Conservation (phyloP, 495 filamentous ascomycete species). For the Penicillium steckii region DNA sequence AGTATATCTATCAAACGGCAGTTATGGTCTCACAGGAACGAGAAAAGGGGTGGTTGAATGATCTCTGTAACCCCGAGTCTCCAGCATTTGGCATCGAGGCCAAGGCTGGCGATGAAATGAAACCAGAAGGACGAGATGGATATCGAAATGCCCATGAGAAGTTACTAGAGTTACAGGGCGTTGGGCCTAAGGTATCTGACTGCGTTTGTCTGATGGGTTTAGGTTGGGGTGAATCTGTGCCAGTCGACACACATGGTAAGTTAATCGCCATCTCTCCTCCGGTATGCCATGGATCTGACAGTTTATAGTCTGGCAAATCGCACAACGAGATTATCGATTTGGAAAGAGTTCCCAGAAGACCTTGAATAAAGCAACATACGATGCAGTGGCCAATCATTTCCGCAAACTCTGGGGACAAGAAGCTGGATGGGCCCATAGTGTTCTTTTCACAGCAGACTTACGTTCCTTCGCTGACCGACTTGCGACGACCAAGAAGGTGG, state of each 20-base stretch:
- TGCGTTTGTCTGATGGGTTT: constrained; percentile 97
- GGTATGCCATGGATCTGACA: not conserved
- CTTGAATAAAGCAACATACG: constrained; percentile 83
- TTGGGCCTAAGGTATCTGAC: constrained; percentile 95
- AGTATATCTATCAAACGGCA: constrained; percentile 86
- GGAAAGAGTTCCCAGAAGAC: constrained; percentile 82
- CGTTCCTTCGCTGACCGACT: constrained; percentile 74
- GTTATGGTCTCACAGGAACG: constrained; percentile 64
- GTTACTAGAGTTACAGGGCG: constrained; percentile 75
- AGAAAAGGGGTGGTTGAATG: constrained; percentile 71
- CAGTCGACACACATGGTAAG: constrained; percentile 89
- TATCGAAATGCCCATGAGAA: constrained; percentile 83
- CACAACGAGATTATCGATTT: constrained; percentile 91
- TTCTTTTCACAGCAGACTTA: constrained; percentile 93
- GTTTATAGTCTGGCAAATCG: constrained; percentile 86
- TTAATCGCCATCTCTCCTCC: not conserved
- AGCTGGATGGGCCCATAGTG: constrained; percentile 96
- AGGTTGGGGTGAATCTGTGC: constrained; percentile 94
- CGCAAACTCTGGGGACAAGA: constrained; percentile 88
- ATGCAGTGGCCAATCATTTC: constrained; percentile 87
- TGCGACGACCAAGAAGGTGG: constrained; percentile 44
- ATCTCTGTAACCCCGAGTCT: constrained; percentile 72
- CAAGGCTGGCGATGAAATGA: constrained; percentile 47
- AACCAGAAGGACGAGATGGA: constrained; percentile 57
- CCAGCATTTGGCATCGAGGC: constrained; percentile 54